Base-by-base conservation (phyloP, 2,329 filamentous ascomycete species). In the Septoria petroselini region DNA sequence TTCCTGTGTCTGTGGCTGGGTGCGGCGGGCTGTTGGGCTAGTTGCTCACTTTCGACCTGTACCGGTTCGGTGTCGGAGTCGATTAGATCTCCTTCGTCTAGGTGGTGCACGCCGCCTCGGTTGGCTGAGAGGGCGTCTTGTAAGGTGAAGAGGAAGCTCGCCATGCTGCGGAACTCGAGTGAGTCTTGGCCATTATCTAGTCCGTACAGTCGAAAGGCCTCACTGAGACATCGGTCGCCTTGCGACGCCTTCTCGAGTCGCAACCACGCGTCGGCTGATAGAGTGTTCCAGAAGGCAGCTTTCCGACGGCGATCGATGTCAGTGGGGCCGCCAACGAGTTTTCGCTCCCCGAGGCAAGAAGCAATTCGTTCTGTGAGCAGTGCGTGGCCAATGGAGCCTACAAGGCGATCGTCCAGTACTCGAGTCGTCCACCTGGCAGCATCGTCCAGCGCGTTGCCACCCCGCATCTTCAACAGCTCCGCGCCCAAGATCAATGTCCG, bases 301-400 rank as follows among this genome's bases (percentile, higher is more conserved):
- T 96, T 98, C 41, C 93, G 79, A 52, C 78, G 79, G 54, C 91
- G 79, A 7, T 79, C 77, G 12, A 91, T 90, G 76, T 84, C 86
- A 30, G 74, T 73, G 53, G 83, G 79, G 7, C 78, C 80, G 1
- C 85, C 84, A 3, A 82, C 71, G 2, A 86, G 84, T 18, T 46
- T 48, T 58, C 87, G 88, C 2, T 86, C 83, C 1, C 82, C 81
- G 69, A 91, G 96, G 71, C 88, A 95, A 2, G 86, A 82, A 0
- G 88, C 87, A 15, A 96, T 79, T 29, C 93, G 83, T 70, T 98
- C 91, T 45, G 85, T 89, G 60, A 95, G 76, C 9, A 98, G 77
- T 0, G 88, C 88, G 53, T 91, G 86, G 3, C 89, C 90, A 1
- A 93, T 75, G 1, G 76, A 73, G 0, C 88, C 89, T 0, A 89